phyloP scores from a whole-genome alignment of 1,284 basidiomycete species.

The Apiotrichum montevideense region DNA sequence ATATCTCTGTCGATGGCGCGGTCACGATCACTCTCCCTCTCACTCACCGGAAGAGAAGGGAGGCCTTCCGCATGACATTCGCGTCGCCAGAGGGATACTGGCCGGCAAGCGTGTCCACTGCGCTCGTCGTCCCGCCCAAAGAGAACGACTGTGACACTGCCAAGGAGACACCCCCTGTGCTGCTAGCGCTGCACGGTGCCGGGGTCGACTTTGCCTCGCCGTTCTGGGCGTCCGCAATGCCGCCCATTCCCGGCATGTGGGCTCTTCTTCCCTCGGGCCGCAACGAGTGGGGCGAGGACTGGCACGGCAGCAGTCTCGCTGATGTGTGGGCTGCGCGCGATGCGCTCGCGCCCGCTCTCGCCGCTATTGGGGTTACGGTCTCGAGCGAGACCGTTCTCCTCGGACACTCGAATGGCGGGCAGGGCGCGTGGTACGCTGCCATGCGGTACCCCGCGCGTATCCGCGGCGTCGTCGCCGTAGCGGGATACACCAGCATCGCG shows the following conservation, averaged over 20 bases:
- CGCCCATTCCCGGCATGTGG: conserved; percentile 26
- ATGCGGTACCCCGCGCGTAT: conserved; percentile 70
- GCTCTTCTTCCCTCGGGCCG: conserved; percentile 39
- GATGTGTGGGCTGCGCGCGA: conserved; percentile 38
- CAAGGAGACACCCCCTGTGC: conserved; percentile 18
- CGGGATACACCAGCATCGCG: conserved; percentile 76
- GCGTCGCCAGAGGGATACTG: conserved; percentile 11
- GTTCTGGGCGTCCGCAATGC: conserved; percentile 28
- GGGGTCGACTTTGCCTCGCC: conserved; percentile 31
- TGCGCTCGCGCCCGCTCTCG: conserved; percentile 7
- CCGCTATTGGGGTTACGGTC: not conserved
- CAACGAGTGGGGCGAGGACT: conserved; percentile 47
- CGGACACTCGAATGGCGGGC: conserved; percentile 90
- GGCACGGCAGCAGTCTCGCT: conserved; percentile 41
- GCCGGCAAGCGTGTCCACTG: conserved; percentile 26
- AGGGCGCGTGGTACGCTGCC: conserved; percentile 76
- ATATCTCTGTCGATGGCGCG: no score
- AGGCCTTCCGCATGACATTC: conserved; percentile 28
- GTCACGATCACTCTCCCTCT: no score
- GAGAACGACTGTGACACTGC: not conserved
- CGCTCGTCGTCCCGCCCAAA: conserved; percentile 26
- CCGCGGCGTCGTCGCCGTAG: conserved; percentile 64
- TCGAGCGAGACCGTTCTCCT: conserved; percentile 49
- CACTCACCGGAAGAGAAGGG: not conserved
- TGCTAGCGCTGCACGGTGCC: conserved; percentile 43